Conservation (phyloP, 495 filamentous ascomycete genomes). For the Jackrogersella multiformis region DNA sequence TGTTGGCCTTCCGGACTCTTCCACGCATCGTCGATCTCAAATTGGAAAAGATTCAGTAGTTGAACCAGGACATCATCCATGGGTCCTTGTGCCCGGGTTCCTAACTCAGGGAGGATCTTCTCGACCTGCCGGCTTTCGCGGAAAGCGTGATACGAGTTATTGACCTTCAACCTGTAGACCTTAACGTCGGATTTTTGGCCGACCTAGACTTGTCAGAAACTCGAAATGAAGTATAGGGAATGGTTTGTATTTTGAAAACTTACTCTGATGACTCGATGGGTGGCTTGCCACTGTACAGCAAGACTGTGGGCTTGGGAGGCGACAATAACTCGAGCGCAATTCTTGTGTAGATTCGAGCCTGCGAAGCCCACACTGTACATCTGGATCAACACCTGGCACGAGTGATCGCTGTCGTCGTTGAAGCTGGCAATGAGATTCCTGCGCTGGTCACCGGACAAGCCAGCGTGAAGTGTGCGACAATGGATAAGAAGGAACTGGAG, state of each 20-base stretch:
- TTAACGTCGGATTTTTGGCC: conserved; percentile 39
- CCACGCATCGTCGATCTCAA: conserved; percentile 34
- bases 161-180: conserved; percentile 37
- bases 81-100: conserved; percentile 30
- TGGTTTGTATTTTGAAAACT: conserved; percentile 1
- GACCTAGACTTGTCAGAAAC: conserved; percentile 36
- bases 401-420: conserved; percentile 26
- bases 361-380: conserved; percentile 44
- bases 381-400: conserved; percentile 43
- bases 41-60: conserved; percentile 42
- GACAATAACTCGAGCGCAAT: conserved; percentile 36
- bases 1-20: conserved; percentile 20
- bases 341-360: conserved; percentile 42
- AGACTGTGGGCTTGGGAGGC: conserved; percentile 39
- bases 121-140: conserved; percentile 43
- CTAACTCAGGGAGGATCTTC: conserved; percentile 42
- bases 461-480: conserved; percentile 37
- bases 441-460: conserved; percentile 24
- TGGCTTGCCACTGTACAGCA: conserved; percentile 37
- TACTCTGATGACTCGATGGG: conserved; percentile 43
- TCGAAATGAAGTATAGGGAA: neutral
- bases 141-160: conserved; percentile 41
- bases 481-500: conserved; percentile 42
- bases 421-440: conserved; percentile 38
- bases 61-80: conserved; percentile 31